phyloP scores from a whole-genome alignment of 192 early-diverging fungal species.

The Coemansia sp. region DNA sequence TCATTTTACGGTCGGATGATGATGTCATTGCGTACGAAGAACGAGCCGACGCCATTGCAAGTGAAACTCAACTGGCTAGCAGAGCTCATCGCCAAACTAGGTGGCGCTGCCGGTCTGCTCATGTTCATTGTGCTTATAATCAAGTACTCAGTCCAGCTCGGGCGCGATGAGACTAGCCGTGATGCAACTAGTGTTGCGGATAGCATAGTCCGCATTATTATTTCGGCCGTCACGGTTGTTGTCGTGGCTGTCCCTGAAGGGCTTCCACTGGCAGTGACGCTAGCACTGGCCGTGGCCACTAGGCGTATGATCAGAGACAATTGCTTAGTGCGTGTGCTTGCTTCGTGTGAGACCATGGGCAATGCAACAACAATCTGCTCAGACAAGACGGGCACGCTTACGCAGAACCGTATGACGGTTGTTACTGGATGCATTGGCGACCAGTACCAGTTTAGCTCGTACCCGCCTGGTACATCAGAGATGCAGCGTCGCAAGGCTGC shows the following conservation, averaged over 20 bases:
- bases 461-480: constrained; percentile 52
- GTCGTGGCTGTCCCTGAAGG: constrained; percentile 99
- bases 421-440: constrained; percentile 81
- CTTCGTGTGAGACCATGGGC: constrained; percentile 98
- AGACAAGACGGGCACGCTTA: constrained; percentile 98
- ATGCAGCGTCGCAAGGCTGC: constrained; percentile 51
- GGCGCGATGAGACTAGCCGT: constrained; percentile 47
- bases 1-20: constrained; percentile 88
- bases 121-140: constrained; percentile 90
- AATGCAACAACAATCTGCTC: constrained; percentile 98
- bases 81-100: constrained; percentile 91
- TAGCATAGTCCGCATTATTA: constrained; percentile 74
- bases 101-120: constrained; percentile 75
- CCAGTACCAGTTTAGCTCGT: constrained; percentile 62
- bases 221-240: constrained; percentile 89
- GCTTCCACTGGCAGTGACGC: constrained; percentile 93
- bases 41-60: constrained; percentile 90
- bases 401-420: constrained; percentile 98
- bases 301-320: constrained; percentile 95
- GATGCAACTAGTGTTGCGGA: constrained; percentile 58
- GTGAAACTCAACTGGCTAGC: constrained; percentile 85
- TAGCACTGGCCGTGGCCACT: constrained; percentile 93
- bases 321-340: constrained; percentile 92
- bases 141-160: constrained; percentile 71
- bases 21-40: constrained; percentile 82